phyloP scores from a whole-genome alignment of 2,329 filamentous ascomycete species.

The Clarireedia hainanense region DNA sequence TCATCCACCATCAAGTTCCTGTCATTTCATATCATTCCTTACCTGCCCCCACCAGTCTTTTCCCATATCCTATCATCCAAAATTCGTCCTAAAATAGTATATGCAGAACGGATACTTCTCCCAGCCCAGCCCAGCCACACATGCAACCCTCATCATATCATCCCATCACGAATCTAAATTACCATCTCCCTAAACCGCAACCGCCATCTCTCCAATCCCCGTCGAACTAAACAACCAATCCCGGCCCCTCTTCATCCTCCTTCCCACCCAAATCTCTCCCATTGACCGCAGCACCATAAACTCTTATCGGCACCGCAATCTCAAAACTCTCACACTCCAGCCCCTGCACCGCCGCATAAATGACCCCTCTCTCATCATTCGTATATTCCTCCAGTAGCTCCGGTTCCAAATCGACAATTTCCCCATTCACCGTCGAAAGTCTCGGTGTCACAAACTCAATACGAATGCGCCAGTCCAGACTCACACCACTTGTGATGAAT shows the following conservation, averaged over 20 bases:
- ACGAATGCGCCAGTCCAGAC: conserved; percentile 78
- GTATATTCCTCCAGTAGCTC: conserved; percentile 70
- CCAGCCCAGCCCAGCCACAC: no score
- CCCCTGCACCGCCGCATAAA: conserved; percentile 71
- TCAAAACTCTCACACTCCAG: conserved; percentile 85
- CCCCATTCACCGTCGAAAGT: conserved; percentile 31
- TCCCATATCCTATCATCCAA: no score
- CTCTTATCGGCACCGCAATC: conserved; percentile 72
- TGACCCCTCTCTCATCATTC: conserved; percentile 68
- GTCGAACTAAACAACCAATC: conserved; percentile 23
- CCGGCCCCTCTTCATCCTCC: conserved; percentile 18
- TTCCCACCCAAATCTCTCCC: conserved; percentile 19
- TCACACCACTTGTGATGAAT: conserved; percentile 84
- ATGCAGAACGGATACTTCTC: no score
- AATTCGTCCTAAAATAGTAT: no score
- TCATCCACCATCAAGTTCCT: no score
- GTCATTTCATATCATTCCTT: no score
- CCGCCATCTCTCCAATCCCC: no score
- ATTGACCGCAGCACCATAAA: conserved; percentile 54
- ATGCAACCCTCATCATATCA: no score
- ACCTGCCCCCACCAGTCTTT: no score
- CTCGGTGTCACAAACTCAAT: conserved; percentile 87
- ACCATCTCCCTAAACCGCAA: no score
- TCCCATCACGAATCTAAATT: no score
- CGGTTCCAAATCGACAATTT: conserved; percentile 28